Evolutionary conservation across 805 yeast genomes (phyloP).

Genomic region (Saturnispora sanitii): DNA sequence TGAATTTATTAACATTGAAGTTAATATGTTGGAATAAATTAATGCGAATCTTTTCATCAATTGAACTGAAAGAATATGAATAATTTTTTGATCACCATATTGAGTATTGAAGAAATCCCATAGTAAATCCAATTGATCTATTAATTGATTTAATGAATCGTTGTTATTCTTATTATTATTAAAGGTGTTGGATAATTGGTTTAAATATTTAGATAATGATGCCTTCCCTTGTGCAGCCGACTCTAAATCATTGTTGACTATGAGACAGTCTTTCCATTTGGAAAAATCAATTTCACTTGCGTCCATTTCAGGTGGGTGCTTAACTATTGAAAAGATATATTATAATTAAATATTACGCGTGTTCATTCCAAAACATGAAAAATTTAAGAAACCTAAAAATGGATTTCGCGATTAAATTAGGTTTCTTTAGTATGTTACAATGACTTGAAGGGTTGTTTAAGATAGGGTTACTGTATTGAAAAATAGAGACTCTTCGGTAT

Average conservation of each 20-base stretch:
- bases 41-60: slow-evolving; percentile 20
- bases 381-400: no score
- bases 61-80: slow-evolving; percentile 19
- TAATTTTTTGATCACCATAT: slow-evolving; percentile 17
- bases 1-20: slow-evolving; percentile 22
- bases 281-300: neutral
- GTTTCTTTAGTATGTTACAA: no score
- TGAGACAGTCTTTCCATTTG: slow-evolving; percentile 2
- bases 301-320: no score
- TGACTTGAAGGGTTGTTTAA: no score
- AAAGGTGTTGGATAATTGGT: neutral
- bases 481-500: neutral
- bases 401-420: neutral
- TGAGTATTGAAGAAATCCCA: slow-evolving; percentile 16
- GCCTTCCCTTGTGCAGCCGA: neutral
- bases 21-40: slow-evolving; percentile 16
- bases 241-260: slow-evolving; percentile 7
- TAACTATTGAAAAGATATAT: no score
- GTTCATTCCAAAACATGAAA: no score
- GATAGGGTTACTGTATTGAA: neutral
- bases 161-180: neutral
- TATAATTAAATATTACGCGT: no score
- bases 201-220: slow-evolving; percentile 3
- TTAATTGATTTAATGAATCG: slow-evolving; percentile 17
- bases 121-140: slow-evolving; percentile 19